phyloP scores from a whole-genome alignment of 2,329 filamentous ascomycete species.

The Talaromyces sp. region DNA sequence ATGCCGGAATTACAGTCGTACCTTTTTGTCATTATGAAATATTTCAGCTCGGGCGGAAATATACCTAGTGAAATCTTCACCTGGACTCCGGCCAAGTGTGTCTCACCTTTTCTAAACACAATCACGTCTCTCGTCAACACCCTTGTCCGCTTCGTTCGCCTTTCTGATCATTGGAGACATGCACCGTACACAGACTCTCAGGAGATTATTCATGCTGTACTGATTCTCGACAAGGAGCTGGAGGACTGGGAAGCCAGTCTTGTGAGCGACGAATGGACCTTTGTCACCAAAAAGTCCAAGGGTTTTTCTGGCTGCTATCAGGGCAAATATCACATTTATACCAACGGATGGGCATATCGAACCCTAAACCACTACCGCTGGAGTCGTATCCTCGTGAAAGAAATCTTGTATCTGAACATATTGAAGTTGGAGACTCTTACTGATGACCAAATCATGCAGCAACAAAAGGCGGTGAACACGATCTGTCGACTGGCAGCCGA shows the following conservation, averaged over 20 bases:
- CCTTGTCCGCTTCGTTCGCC: constrained; percentile 1
- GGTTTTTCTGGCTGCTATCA: constrained; percentile 14
- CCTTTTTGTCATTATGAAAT: background rate
- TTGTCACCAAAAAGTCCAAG: constrained; percentile 10
- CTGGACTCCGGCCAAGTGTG: background rate
- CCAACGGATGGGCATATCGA: constrained; percentile 17
- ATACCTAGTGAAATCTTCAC: background rate
- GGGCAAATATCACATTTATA: constrained; percentile 18
- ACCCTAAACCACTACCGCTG: constrained; percentile 19
- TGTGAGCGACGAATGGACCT: constrained; percentile 10
- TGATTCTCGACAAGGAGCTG: constrained; percentile 15
- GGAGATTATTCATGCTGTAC: background rate
- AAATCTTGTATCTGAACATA: constrained; percentile 14
- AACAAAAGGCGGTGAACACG: constrained; percentile 13
- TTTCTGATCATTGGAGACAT: background rate
- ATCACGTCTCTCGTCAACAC: constrained; percentile 12
- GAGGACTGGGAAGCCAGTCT: constrained; percentile 14
- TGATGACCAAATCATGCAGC: constrained; percentile 9
- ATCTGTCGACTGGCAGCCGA: constrained; percentile 15
- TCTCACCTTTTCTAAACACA: constrained; percentile 14
- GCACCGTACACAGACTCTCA: background rate
- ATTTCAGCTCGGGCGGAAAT: background rate
- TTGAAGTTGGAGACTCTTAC: constrained; percentile 5
- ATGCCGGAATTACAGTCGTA: constrained; percentile 3
- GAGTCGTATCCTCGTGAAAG: constrained; percentile 19